Conservation (phyloP, 345 rosid genomes). For the Euphorbia tirucalli region DNA sequence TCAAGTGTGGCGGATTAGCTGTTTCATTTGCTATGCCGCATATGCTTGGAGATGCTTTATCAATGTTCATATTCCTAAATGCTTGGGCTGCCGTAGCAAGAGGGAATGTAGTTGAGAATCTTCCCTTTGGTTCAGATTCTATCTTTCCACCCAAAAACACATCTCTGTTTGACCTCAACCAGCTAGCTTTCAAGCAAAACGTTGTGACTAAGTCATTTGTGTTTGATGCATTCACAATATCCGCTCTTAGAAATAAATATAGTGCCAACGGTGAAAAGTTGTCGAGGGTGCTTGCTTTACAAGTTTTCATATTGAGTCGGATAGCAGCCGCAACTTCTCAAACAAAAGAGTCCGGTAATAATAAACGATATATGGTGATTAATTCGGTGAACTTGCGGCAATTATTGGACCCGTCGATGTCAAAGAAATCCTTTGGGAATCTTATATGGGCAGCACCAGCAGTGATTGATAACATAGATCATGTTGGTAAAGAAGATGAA, state of each 20-base stretch:
- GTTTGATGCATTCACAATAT: constrained; percentile 30
- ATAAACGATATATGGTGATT: constrained; percentile 8
- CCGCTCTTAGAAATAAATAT: constrained; percentile 28
- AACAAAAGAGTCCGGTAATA: no score
- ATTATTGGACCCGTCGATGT: constrained; percentile 20
- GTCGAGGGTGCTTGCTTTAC: constrained; percentile 29
- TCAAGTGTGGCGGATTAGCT: constrained; percentile 17
- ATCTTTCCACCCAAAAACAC: constrained; percentile 44
- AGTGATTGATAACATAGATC: background rate
- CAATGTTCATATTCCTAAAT: constrained; percentile 11
- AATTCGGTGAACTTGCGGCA: constrained; percentile 24
- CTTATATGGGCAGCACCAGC: constrained; percentile 18
- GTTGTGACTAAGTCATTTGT: no score
- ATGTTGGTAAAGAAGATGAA: background rate
- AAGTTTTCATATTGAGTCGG: no score
- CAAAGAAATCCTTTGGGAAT: constrained; percentile 28
- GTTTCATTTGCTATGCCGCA: constrained; percentile 18
- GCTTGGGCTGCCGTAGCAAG: constrained; percentile 14
- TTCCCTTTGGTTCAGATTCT: constrained; percentile 32
- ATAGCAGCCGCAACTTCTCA: background rate
- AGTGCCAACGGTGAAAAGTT: constrained; percentile 6
- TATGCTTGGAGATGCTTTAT: constrained; percentile 15
- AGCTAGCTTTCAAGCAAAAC: constrained; percentile 31
- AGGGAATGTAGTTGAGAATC: background rate
- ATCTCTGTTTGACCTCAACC: constrained; percentile 11